Conservation (phyloP, 176 grass and related monocot species). For the Puya raimondii region DNA sequence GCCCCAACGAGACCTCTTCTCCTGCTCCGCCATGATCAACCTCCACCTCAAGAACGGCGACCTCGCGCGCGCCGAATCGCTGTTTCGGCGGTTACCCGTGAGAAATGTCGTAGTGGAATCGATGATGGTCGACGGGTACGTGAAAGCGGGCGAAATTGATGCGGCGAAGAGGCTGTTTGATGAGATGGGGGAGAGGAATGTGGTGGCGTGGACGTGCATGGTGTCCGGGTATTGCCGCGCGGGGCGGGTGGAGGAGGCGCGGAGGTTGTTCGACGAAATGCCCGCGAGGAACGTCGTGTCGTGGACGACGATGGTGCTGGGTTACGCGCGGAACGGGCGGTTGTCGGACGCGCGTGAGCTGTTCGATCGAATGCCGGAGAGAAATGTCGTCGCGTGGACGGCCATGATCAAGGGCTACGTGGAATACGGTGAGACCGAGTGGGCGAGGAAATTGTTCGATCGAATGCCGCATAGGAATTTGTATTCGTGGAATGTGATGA, state of each 20-base stretch:
- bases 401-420: conserved; percentile 17
- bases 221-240: conserved; percentile 15
- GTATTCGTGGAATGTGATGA: conserved; percentile 28
- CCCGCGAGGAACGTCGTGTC: conserved; percentile 24
- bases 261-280: conserved; percentile 17
- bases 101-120: conserved; percentile 17
- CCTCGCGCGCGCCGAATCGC: conserved; percentile 12
- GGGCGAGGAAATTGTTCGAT: conserved; percentile 19
- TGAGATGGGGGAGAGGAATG: conserved; percentile 11
- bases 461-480: conserved; percentile 18
- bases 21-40: conserved; percentile 17
- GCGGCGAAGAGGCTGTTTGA: conserved; percentile 22
- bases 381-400: conserved; percentile 24
- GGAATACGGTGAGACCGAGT: conserved; percentile 1
- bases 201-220: conserved; percentile 25
- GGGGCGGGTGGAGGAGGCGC: conserved; percentile 11
- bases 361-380: conserved; percentile 22
- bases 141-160: conserved; percentile 10
- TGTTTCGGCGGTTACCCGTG: conserved; percentile 5
- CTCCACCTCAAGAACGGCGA: conserved; percentile 14
- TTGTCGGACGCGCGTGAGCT: conserved; percentile 8
- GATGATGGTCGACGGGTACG: conserved; percentile 19
- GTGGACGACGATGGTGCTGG: conserved; percentile 21
- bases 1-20: conserved; percentile 10
- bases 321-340: conserved; percentile 14